Conservation (phyloP, 2,329 filamentous ascomycete genomes). For the Elsinoe necatrix region DNA sequence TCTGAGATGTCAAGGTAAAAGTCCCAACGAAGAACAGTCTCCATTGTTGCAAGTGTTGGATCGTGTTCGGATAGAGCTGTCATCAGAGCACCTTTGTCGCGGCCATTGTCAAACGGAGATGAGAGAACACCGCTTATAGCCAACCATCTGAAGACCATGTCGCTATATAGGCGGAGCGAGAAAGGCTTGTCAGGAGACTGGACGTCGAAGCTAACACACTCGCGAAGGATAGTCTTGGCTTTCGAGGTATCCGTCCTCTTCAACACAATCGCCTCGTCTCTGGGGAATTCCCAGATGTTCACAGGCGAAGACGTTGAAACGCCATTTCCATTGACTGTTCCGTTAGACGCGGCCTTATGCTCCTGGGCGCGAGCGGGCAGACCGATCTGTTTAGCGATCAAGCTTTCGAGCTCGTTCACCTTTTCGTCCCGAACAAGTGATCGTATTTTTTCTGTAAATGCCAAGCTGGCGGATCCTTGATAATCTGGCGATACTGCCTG, state of each 20-base stretch:
- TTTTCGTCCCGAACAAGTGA: conserved; percentile 20
- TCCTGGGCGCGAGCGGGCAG: neutral
- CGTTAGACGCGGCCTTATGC: neutral
- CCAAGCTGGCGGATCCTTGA: conserved; percentile 13
- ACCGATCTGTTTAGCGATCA: conserved; percentile 24
- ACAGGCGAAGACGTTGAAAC: conserved; percentile 15
- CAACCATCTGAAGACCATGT: conserved; percentile 50
- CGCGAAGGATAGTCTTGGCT: conserved; percentile 46
- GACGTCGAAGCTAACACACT: conserved; percentile 37
- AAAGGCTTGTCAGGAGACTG: neutral
- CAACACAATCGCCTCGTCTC: conserved; percentile 34
- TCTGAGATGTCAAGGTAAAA: conserved; percentile 59
- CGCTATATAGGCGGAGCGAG: neutral
- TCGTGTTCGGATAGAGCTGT: conserved; percentile 57
- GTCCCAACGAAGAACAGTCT: conserved; percentile 53
- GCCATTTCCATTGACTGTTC: conserved; percentile 11
- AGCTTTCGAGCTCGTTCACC: conserved; percentile 23
- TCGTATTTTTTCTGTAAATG: conserved; percentile 22
- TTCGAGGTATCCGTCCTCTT: conserved; percentile 55
- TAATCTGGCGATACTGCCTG: conserved; percentile 24
- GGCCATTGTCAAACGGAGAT: neutral
- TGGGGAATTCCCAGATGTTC: conserved; percentile 37
- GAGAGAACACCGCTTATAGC: conserved; percentile 46
- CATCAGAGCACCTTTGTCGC: conserved; percentile 48
- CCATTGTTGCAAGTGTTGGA: conserved; percentile 57